A percentile compares a stretch with the other conserved stretches of the same genome.
phyloP scores from a whole-genome alignment of 176 grass and related monocot species.

The Musa acuminata region DNA sequence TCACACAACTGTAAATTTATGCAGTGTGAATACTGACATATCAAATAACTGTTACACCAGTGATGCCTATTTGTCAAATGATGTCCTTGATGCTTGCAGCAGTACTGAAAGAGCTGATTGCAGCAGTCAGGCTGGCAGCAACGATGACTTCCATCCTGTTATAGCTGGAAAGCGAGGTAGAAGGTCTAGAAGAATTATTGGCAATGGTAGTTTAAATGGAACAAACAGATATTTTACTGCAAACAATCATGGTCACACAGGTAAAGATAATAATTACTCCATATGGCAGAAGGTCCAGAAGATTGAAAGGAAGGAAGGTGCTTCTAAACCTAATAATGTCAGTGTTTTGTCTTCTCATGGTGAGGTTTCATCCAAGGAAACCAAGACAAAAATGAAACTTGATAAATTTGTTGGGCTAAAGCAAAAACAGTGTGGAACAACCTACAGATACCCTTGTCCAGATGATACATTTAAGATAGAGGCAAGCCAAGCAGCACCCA shows the following conservation, averaged over 20 bases:
- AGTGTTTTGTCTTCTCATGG: conserved; percentile 19
- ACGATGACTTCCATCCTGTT: conserved; percentile 46
- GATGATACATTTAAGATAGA: not conserved
- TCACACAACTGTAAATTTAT: not conserved
- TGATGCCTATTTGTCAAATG: not conserved
- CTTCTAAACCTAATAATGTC: conserved; percentile 21
- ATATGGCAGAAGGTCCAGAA: conserved; percentile 30
- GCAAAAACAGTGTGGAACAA: conserved; percentile 26
- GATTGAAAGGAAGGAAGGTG: conserved; percentile 2
- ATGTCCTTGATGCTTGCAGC: conserved; percentile 19
- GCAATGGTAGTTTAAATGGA: conserved; percentile 23
- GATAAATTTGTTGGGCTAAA: conserved; percentile 18
- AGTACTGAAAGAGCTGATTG: conserved; percentile 6
- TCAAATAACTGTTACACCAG: conserved; percentile 7
- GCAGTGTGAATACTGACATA: conserved; percentile 29
- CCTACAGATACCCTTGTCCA: not conserved
- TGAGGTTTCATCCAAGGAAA: conserved; percentile 19
- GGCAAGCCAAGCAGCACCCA: conserved; percentile 19
- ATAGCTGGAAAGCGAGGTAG: conserved; percentile 54
- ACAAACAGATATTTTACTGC: conserved; percentile 1
- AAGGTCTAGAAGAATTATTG: conserved; percentile 37
- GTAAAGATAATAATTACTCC: conserved; percentile 22
- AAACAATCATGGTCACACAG: conserved; percentile 11
- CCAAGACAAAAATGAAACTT: conserved; percentile 21
- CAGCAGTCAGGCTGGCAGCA: conserved; percentile 11